A percentile compares a stretch with the other conserved stretches of the same genome.
Conservation (phyloP, 805 yeast species). For the Myxozyma mucilagina region DNA sequence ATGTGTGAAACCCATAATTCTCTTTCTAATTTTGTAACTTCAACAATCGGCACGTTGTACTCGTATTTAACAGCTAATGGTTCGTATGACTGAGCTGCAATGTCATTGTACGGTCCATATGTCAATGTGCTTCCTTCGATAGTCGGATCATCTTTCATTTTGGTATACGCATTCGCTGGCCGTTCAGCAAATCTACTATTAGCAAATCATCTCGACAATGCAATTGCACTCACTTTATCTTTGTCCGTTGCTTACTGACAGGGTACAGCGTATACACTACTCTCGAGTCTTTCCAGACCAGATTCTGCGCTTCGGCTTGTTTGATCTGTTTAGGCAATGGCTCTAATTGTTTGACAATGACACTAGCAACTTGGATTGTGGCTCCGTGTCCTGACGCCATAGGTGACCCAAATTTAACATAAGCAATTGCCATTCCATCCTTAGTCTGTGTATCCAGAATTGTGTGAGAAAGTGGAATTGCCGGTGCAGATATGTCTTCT, state of each 20-base stretch:
- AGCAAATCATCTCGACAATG: not conserved
- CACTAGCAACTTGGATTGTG: conserved; percentile 52
- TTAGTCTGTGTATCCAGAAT: not conserved
- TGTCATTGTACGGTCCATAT: conserved; percentile 56
- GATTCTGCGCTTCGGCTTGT: conserved; percentile 60
- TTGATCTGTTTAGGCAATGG: conserved; percentile 68
- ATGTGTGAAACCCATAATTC: conserved; percentile 85
- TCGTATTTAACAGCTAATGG: conserved; percentile 52
- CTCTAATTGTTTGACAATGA: conserved; percentile 48
- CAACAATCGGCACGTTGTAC: conserved; percentile 64
- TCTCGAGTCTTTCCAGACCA: conserved; percentile 56
- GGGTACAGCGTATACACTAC: conserved; percentile 62
- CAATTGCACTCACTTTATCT: conserved; percentile 45
- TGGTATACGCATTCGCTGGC: conserved; percentile 35
- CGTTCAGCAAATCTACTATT: conserved; percentile 17
- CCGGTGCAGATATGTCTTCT: conserved; percentile 1
- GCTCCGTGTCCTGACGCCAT: conserved; percentile 61
- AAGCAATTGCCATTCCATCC: conserved; percentile 6
- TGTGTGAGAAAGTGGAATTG: not conserved
- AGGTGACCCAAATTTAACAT: conserved; percentile 51
- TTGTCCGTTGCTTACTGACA: conserved; percentile 50
- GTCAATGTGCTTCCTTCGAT: conserved; percentile 41
- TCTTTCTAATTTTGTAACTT: conserved; percentile 62
- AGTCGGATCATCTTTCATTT: conserved; percentile 41
- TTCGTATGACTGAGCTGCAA: conserved; percentile 49